Conservation (phyloP, 1,139 yeast genomes). For the Wickerhamomyces sp. region DNA sequence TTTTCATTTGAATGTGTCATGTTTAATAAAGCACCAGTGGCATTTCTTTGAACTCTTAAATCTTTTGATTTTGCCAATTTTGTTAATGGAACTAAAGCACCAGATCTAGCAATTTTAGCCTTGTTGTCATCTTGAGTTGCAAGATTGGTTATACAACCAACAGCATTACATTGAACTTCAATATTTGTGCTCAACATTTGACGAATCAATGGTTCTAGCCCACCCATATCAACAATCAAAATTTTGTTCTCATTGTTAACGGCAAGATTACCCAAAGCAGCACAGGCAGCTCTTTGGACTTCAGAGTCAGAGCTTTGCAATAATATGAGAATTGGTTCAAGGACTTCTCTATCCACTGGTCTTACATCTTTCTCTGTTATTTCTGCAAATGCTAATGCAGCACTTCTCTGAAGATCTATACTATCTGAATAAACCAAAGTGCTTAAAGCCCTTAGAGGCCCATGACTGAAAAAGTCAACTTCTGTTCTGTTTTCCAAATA, state of each 20-base stretch:
- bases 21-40: conserved; percentile 94
- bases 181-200: conserved; percentile 97
- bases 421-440: conserved; percentile 94
- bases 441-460: conserved; percentile 82
- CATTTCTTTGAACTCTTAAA: conserved; percentile 94
- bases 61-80: conserved; percentile 92
- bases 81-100: conserved; percentile 93
- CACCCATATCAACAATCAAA: conserved; percentile 96
- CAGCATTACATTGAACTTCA: conserved; percentile 98
- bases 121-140: conserved; percentile 99
- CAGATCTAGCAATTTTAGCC: conserved; percentile 91
- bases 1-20: conserved; percentile 98
- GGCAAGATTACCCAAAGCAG: conserved; percentile 95
- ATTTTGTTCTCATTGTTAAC: conserved; percentile 93
- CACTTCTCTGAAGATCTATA: conserved; percentile 91
- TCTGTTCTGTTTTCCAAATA: conserved; percentile 82
- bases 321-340: conserved; percentile 86
- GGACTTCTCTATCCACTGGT: conserved; percentile 83
- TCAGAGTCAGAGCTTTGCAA: conserved; percentile 87
- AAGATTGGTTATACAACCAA: conserved; percentile 95
- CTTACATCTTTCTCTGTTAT: conserved; percentile 94
- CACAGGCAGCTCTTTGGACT: conserved; percentile 98
- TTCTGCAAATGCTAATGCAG: conserved; percentile 98
- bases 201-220: conserved; percentile 89
- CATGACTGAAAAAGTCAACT: conserved; percentile 89